Conservation (phyloP, 257 asterid genomes). For the Ligustrum vulgare region DNA sequence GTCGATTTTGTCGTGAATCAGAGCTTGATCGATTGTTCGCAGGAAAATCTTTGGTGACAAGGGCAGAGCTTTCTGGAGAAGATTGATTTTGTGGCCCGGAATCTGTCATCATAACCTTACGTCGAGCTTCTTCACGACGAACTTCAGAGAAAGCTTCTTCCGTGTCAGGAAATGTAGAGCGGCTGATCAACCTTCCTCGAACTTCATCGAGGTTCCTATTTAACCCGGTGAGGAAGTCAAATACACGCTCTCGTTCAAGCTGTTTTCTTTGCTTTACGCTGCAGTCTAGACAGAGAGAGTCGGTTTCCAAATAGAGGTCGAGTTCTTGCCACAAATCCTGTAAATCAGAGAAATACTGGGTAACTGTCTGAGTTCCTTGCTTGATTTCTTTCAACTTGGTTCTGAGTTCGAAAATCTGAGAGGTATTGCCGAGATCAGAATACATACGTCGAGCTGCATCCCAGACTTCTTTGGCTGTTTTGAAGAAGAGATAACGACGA, state of each 20-base stretch:
- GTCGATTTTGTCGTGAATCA: too few species aligned
- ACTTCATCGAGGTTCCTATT: not conserved
- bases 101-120: not conserved
- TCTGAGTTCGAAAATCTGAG: not conserved
- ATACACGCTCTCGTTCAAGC: not conserved
- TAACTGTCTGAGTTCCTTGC: not conserved
- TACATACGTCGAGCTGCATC: not conserved
- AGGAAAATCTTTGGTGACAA: not conserved
- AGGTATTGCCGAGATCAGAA: not conserved
- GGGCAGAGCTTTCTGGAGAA: not conserved
- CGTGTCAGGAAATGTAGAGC: not conserved
- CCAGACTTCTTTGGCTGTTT: constrained; percentile 1
- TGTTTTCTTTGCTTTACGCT: not conserved
- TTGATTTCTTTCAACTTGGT: not conserved
- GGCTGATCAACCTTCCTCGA: not conserved
- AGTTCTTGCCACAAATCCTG: not conserved
- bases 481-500: not conserved
- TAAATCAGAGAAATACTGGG: not conserved
- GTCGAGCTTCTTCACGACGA: not conserved
- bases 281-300: not conserved
- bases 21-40: not conserved
- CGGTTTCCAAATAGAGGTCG: not conserved
- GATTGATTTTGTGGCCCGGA: not conserved
- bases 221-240: not conserved
- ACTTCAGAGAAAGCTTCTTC: not conserved